These are phyloP conservation scores for Ustilago hordei DNA, from an alignment of 1,284 basidiomycete genomes.

Conservation along the genomic window DNA sequence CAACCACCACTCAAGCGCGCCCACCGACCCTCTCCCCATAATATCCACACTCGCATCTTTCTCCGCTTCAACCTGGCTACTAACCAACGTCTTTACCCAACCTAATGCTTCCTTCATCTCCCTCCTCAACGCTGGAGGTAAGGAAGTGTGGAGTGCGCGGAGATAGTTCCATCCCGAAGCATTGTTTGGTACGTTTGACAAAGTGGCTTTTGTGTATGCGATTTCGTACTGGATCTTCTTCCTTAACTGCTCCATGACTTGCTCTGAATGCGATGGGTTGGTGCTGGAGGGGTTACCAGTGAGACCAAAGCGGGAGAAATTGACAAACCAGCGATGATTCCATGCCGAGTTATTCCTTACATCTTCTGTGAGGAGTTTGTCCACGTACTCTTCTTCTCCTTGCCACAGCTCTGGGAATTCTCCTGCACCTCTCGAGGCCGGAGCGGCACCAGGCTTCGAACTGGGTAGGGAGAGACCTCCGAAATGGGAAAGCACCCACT, in stretches of 20 bases:
- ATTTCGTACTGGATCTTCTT: conserved; percentile 29
- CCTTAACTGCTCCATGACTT: conserved; percentile 32
- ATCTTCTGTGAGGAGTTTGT: conserved; percentile 80
- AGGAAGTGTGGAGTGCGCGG: conserved; percentile 41
- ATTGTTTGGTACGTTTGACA: conserved; percentile 59
- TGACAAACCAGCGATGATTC: conserved; percentile 95
- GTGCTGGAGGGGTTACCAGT: conserved; percentile 8
- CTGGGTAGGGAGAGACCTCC: conserved; percentile 42
- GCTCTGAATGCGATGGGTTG: not conserved
- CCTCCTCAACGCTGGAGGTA: not conserved
- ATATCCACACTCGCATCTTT: conserved; percentile 41
- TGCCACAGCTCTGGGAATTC: conserved; percentile 75
- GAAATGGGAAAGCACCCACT: conserved; percentile 65
- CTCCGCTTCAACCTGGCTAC: conserved; percentile 31
- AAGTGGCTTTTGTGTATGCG: conserved; percentile 39
- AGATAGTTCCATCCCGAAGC: conserved; percentile 65
- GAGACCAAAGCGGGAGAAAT: conserved; percentile 72
- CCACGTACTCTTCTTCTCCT: conserved; percentile 81
- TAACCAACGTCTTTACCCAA: conserved; percentile 30
- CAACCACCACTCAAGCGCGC: conserved; percentile 63
- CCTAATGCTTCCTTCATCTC: not conserved
- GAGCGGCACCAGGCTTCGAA: not conserved
- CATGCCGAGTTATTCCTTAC: conserved; percentile 96
- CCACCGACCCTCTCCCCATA: conserved; percentile 27
- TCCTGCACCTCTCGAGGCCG: conserved; percentile 14